A percentile compares a stretch with the other conserved stretches of the same genome.
Evolutionary conservation across 306 rosid genomes (phyloP).

Genomic region (Luffa aegyptiaca): DNA sequence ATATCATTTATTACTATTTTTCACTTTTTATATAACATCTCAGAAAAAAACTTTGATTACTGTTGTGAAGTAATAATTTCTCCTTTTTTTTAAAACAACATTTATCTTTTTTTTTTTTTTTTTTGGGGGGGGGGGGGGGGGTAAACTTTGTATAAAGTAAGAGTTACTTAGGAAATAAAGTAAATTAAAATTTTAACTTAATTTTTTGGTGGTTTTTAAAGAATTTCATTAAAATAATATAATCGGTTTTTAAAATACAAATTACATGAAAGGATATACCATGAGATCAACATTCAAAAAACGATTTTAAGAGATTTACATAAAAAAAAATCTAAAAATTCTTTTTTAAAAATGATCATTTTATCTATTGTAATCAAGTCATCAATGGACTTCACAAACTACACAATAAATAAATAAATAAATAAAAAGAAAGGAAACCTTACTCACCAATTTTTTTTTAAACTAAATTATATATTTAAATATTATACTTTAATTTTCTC

Average conservation of each 20-base stretch:
- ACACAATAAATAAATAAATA: too few species aligned
- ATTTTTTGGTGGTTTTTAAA: neutral
- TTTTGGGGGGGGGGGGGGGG: too few species aligned
- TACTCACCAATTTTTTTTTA: too few species aligned
- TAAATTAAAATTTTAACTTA: neutral
- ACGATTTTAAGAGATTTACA: neutral
- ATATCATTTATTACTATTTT: neutral
- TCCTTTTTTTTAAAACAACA: neutral
- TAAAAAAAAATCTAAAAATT: too few species aligned
- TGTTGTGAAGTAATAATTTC: neutral
- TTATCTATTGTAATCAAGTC: too few species aligned
- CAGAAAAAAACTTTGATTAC: neutral
- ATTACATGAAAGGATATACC: neutral
- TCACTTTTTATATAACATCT: neutral
- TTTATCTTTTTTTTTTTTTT: too few species aligned
- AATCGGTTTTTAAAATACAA: neutral
- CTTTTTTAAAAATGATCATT: too few species aligned
- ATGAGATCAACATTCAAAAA: neutral
- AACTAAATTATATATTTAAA: too few species aligned
- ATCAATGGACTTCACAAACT: too few species aligned
- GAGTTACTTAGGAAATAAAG: neutral
- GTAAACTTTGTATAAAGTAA: neutral
- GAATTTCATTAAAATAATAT: neutral
- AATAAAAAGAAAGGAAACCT: too few species aligned
- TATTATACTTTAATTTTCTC: too few species aligned